Evolutionary conservation across 1,139 yeast species (phyloP), one percentile per base, ranked within the genome.

Genomic region (Yamadazyma taylorii): DNA sequence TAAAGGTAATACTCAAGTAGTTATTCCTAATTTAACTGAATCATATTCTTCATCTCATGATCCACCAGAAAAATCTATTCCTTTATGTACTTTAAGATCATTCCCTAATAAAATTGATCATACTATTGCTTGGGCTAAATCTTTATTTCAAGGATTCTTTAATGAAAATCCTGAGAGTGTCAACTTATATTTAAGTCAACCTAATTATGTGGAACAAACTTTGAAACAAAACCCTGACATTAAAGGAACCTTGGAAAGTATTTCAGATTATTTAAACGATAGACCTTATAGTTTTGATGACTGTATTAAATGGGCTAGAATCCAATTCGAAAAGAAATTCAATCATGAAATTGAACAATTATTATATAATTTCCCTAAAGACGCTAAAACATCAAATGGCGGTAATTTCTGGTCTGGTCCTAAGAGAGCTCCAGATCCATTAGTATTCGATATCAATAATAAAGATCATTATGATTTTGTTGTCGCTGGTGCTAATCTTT

Each of bases 51-150:
- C 97, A 3, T 86, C 96, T 16, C 95, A 89, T 61, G 99, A 92
- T 66, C 98, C 99, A 29, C 98, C 99, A 33, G 99, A 92, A 68
- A 89, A 89, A 66, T 81, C 96, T 4, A 90, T 92, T 56, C 99
- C 99, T 25, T 75, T 92, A 56, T 92, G 99, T 75, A 92, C 99
- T 7, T 75, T 92, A 57, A 81, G 97, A 65, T 86, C 96, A 6
- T 92, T 92, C 81, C 99, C 99, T 40, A 88, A 89, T 63, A 92
- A 90, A 65, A 92, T 92, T 54, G 99, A 92, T 58, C 99, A 92
- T 58, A 94, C 99, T 1, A 92, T 92, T 66, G 97, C 98, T 11
- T 92, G 99, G 99, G 96, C 97, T 17, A 92, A 94, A 68, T 82
- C 90, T 16, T 73, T 89, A 55, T 92, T 92, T 75, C 95, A 86